Base-by-base conservation (phyloP, 2,329 filamentous ascomycete genomes). In the Huntiella decipiens region DNA sequence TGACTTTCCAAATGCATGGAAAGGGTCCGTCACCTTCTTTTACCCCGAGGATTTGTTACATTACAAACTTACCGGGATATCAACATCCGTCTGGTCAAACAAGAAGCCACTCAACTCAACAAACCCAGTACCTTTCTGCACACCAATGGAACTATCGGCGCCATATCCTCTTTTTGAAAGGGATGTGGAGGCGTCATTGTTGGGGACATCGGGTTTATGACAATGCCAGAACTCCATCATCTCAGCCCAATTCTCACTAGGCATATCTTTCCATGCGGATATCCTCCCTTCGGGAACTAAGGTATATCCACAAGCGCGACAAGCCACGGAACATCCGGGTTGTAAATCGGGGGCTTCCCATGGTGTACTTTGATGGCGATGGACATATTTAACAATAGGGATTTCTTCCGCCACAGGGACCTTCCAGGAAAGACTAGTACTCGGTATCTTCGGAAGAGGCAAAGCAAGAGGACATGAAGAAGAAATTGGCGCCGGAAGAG, bases 191-290 rank as follows among this genome's bases (percentile, higher is more conserved):
- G 11, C 22, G 5, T 39, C 38, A n/a, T 38, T 12, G 12, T 41
- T 33, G 51, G 75, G 66, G 46, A 76, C 66, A 50, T 77, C 70
- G 35, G 92, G 91, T 61, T 96, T 96, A 61, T 98, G 91, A 56
- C 91, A 98, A 61, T 98, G 92, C 91, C 91, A 98, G 54, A 98
- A 93, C 60, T 98, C 92, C 91, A 98, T 98, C 87, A 98, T 93
- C 63, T 98, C 91, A 0, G 91, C 92, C 91, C 91, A 98, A 56
- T 94, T 88, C 55, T 93, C 86, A 56, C 86, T 94, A 0, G 91
- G 91, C 13, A 98, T 65, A 56, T 98, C 86, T 61, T 88, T 94
- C 88, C 91, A 98, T 34, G 63, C 60, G 35, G 60, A 63, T 5
- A 74, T 64, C 3, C 44, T 53, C 5, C 58, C 62, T 3, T 54